Evolutionary conservation across 768 basidiomycete genomes (phyloP), one percentile per base, ranked within the genome.

Genomic region (Russula vinacea): DNA sequence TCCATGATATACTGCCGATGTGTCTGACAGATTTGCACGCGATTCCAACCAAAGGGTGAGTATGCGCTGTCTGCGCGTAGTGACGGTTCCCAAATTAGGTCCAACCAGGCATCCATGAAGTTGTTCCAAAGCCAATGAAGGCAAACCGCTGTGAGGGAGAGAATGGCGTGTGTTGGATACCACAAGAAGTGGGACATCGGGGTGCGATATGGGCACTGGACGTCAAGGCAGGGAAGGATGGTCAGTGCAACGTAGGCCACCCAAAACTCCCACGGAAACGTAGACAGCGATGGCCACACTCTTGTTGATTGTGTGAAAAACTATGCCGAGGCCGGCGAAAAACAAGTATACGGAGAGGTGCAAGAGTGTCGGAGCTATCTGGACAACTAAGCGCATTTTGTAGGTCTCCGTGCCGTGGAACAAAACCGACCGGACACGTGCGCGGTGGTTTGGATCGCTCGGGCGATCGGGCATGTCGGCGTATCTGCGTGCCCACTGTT

Each of bases 41-140:
- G 35, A 35, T 35, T 35, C 35, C 35, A 35, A 35, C 35, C 35
- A 35, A 35, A 1, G 8, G 10, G 8, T 7, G 35, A 35, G 35
- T 10, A 3, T 35, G 35, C 8, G 35, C 35, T 35, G 8, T 7
- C 1, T 10, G 35, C 4, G 35, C 6, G 35, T 35, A 7, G n/a
- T n/a, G n/a, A n/a, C n/a, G 29, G 2, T 5, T 2, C 29, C 89
- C 29, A 29, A 29, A 37, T 8, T 8, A 37, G 35, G 11, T 37
- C 9, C 35, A 37, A 42, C 13, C 14, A 42, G 16, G 40, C 40
- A 17, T 42, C 17, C 40, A 16, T 42, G 40, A 42, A 45, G 45
- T n/a, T 3, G n/a, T 19, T 5, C 9, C n/a, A 4, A 2, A 45
- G 9, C n/a, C n/a, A 19, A 45, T 7, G 22, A 49, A 24, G 13